Base-by-base conservation (phyloP, 805 yeast genomes). In the Schwanniomyces polymorphus region DNA sequence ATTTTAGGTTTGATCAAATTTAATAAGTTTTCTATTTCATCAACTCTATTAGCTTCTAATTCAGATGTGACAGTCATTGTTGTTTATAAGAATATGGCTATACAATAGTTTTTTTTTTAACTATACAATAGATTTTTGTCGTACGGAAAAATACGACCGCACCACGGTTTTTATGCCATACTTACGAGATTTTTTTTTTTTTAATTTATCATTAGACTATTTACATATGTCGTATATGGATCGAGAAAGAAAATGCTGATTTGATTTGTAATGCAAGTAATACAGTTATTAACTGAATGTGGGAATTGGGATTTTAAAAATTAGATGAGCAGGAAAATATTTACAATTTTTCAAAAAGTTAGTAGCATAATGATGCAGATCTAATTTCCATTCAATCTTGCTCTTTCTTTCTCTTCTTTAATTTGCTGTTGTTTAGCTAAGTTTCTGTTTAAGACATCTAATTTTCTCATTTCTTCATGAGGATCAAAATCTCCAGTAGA, bases 401-500 rank as follows among this genome's bases (percentile, higher is more conserved):
- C 50, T 43, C 67, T 37, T 67, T 72, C 60, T 67, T 77, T 50
- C 64, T 72, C 54, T 50, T 65, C 65, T 33, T 46, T 47, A 6
- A 60, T 42, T 35, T 56, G 59, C 35, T 60, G 57, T 55, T 63
- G 70, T 41, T 53, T 61, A 9, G 72, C 58, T 54, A 73, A 66
- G 54, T 72, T 74, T 50, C 82, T 76, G 59, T 86, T 81, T 66
- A 87, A 70, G 5, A 78, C 68, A 38, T 79, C 82, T 44, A 91
- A 73, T 65, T 88, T 90, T 49, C 73, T 72, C 78, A 89, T 79
- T 67, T 92, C 98, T 50, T 85, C 91, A 41, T 75, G 70, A 1
- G 97, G 83, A 61, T 91, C 85, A 61, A 87, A 91, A 47, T 92
- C 78, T 1, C 99, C 99, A 2, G 75, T 67, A 1, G 90, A 82